Evolutionary conservation across 1,284 basidiomycete species (phyloP), one percentile per base, ranked within the genome.

Genomic region (Malassezia caprae): DNA sequence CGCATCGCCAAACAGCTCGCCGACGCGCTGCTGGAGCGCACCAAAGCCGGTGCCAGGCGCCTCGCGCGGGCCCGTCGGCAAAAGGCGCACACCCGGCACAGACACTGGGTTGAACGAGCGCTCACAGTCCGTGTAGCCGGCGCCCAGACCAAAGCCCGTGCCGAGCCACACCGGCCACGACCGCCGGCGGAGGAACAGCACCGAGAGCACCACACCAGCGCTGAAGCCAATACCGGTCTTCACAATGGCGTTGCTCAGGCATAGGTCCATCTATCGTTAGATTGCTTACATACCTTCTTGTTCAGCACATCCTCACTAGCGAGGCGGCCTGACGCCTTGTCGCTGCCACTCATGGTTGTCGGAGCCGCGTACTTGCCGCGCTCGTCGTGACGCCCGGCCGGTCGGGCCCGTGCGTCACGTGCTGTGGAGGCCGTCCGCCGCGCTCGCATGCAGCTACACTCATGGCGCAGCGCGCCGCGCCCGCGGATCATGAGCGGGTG

Each of bases 101-200:
- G 89, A 83, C 59, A 90, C 86, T 17, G 90, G 88, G 79, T 93
- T 93, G 82, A 96, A 93, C 21, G 87, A 87, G 63, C 88, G 85
- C 79, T 96, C 90, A 78, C 90, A 96, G 82, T 96, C 88, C 27
- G 88, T 88, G 77, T 91, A 93, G 43, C 88, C 88, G 54, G 84
- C 83, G 59, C 76, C 78, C 43, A 84, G 80, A 43, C 87, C 90
- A 74, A 88, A 94, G 60, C 93, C 91, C 19, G 90, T 90, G 7
- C 87, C 82, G 56, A 96, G 83, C 58, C 89, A 86, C 60, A 96
- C 86, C 23, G 93, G 93, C 88, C 90, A 96, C 72, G 87, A 87
- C 64, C 91, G 88, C 79, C 93, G 84, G 76, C 85, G 84, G 84
- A 96, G 96, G 75, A 96, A 80, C 63, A 96, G 82, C 61, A 96